phyloP scores from a whole-genome alignment of 2,329 filamentous ascomycete genomes.

The Cladophialophora bantiana region DNA sequence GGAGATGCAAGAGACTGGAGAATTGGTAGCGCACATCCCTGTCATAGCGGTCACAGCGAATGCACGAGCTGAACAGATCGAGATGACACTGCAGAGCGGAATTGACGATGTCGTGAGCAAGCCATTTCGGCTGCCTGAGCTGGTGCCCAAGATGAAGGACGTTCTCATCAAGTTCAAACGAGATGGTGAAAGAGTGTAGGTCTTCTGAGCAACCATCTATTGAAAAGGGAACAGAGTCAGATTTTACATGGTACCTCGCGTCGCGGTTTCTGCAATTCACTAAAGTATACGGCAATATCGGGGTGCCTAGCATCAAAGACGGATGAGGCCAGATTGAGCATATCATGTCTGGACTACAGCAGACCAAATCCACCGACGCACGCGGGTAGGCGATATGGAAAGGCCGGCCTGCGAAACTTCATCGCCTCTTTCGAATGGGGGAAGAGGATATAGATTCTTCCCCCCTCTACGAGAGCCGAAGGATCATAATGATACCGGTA shows the following conservation, averaged over 20 bases:
- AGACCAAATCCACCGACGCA: no score
- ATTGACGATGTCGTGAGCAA: constrained; percentile 83
- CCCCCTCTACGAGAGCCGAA: no score
- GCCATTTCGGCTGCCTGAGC: constrained; percentile 76
- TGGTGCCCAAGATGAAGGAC: constrained; percentile 71
- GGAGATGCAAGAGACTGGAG: constrained; percentile 63
- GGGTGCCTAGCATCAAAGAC: background rate
- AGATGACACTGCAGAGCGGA: constrained; percentile 72
- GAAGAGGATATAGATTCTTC: no score
- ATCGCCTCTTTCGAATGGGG: no score
- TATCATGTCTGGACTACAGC: no score
- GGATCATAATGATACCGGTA: no score
- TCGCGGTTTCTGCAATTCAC: background rate
- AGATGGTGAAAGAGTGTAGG: background rate
- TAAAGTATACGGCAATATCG: background rate
- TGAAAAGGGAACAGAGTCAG: background rate
- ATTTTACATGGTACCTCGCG: background rate
- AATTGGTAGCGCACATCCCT: constrained; percentile 52
- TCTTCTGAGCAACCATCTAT: background rate
- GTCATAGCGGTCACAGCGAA: constrained; percentile 68
- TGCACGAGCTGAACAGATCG: constrained; percentile 75
- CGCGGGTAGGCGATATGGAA: no score
- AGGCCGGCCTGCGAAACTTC: no score
- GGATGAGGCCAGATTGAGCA: no score
- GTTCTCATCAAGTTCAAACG: constrained; percentile 45